Conservation (phyloP, 2,329 filamentous ascomycete genomes). For the Coleophoma cylindrospora region DNA sequence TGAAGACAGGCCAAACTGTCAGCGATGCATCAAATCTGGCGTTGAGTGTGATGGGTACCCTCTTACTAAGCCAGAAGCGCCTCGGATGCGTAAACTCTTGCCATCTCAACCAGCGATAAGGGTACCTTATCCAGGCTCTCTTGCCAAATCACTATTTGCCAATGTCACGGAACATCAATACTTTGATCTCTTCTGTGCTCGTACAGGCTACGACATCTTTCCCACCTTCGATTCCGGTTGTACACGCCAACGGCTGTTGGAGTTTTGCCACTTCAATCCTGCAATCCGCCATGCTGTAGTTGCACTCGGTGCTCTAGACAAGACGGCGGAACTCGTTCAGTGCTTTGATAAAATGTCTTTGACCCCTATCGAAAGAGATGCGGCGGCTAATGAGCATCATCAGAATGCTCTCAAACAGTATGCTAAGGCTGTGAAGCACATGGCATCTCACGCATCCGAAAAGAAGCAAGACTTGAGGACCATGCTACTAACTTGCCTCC, state of each 20-base stretch:
- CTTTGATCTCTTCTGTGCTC: background rate
- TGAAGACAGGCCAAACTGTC: conserved; percentile 12
- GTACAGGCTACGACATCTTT: background rate
- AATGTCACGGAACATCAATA: background rate
- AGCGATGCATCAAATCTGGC: conserved; percentile 10
- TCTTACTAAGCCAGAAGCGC: background rate
- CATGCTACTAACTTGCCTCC: conserved; percentile 3
- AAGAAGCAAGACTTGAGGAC: conserved; percentile 4
- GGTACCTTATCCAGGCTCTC: background rate
- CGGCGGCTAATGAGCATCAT: conserved; percentile 1
- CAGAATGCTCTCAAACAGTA: conserved; percentile 3
- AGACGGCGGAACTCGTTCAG: background rate
- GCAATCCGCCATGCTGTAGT: conserved; percentile 4
- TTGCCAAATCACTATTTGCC: background rate
- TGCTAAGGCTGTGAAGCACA: conserved; percentile 2
- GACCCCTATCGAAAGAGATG: background rate
- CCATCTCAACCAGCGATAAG: background rate
- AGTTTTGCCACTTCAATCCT: background rate
- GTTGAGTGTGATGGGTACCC: conserved; percentile 11
- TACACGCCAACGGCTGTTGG: background rate
- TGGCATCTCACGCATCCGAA: background rate
- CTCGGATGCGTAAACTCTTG: conserved; percentile 3
- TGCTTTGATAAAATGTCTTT: background rate
- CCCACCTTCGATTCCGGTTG: background rate
- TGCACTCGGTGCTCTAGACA: conserved; percentile 3